A percentile compares a stretch with the other conserved stretches of the same genome.
phyloP scores from a whole-genome alignment of 176 grass and related monocot species.

The Alloteropsis semialata region DNA sequence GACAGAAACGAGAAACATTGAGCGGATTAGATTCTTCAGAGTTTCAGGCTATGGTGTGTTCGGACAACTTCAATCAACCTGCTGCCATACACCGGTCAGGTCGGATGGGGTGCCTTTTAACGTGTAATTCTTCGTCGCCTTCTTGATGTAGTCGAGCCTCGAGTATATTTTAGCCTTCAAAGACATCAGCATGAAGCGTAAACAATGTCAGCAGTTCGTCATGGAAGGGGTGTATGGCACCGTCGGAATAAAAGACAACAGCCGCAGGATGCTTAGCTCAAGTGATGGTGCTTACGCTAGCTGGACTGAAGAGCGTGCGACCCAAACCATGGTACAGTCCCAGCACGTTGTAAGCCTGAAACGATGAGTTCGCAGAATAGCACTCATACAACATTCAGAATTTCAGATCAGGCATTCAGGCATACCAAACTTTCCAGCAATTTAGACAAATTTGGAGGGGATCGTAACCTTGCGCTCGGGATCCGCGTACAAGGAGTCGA shows the following conservation, averaged over 20 bases:
- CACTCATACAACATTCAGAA: neutral
- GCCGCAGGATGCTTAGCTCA: neutral
- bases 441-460: neutral
- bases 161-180: conserved; percentile 53
- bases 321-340: conserved; percentile 74
- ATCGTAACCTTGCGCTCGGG: conserved; percentile 73
- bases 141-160: conserved; percentile 59
- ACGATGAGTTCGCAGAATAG: neutral
- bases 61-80: conserved; percentile 37
- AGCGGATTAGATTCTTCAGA: neutral
- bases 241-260: neutral
- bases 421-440: neutral
- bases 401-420: neutral
- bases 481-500: conserved; percentile 82
- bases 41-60: neutral
- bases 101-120: conserved; percentile 44
- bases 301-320: conserved; percentile 67
- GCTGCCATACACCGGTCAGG: conserved; percentile 53
- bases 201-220: neutral
- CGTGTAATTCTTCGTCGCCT: conserved; percentile 63
- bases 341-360: conserved; percentile 73
- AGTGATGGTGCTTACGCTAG: conserved; percentile 53
- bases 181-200: neutral
- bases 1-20: neutral
- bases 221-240: neutral